Conservation (phyloP, 352 stramenopile species). For the Pythium aphanidermatum region DNA sequence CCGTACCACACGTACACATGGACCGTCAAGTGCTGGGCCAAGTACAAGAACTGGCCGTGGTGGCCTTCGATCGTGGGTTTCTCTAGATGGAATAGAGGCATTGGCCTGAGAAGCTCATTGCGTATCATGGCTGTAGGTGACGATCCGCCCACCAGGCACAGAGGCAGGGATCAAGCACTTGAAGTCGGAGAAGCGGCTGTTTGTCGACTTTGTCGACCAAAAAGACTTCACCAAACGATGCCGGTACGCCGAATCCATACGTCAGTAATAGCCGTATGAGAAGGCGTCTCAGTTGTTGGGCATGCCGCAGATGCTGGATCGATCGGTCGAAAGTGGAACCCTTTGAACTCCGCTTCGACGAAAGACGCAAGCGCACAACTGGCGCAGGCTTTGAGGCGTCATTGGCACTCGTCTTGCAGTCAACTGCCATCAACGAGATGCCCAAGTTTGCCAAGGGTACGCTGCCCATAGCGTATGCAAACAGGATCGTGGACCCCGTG, state of each 20-base stretch:
- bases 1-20: conserved; percentile 77
- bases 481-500: conserved; percentile 23
- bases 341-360: conserved; percentile 36
- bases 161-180: conserved; percentile 31
- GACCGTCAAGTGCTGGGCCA: conserved; percentile 75
- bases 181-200: conserved; percentile 28
- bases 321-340: conserved; percentile 26
- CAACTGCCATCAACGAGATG: conserved; percentile 39
- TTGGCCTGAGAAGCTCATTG: no score
- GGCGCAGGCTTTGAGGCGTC: conserved; percentile 37
- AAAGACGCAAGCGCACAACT: conserved; percentile 24
- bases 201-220: conserved; percentile 55
- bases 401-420: conserved; percentile 28
- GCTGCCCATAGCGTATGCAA: conserved; percentile 31
- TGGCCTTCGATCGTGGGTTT: conserved; percentile 62
- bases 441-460: conserved; percentile 42
- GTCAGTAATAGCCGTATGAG: background rate
- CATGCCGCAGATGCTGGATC: conserved; percentile 38
- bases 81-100: no score
- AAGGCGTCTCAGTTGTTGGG: background rate
- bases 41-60: conserved; percentile 72
- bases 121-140: no score
- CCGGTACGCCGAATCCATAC: background rate
- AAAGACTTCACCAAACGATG: conserved; percentile 18
- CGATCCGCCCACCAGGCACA: conserved; percentile 50